Conservation (phyloP, 2,329 filamentous ascomycete species). For the Apiospora aurea region DNA sequence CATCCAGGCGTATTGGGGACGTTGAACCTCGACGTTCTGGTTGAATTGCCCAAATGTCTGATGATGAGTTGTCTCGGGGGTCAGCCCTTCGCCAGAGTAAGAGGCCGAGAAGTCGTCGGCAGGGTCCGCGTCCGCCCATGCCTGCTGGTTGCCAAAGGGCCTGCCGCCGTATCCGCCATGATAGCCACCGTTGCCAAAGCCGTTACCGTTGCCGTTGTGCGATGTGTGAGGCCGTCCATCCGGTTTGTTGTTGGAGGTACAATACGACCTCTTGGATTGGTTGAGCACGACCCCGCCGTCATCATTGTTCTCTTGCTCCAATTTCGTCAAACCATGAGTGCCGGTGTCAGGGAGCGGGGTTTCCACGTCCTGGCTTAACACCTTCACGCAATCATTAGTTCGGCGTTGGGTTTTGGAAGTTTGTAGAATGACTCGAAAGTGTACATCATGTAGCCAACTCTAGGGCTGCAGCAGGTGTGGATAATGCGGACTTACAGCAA, state of each 20-base stretch:
- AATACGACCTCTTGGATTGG: neutral
- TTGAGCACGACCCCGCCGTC: constrained; percentile 18
- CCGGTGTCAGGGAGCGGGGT: neutral
- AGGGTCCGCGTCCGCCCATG: constrained; percentile 33
- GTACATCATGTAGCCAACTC: neutral
- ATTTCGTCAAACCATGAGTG: neutral
- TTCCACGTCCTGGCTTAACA: constrained; percentile 29
- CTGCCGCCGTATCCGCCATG: neutral
- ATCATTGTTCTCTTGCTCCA: constrained; percentile 9
- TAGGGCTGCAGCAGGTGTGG: constrained; percentile 2
- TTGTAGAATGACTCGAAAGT: neutral
- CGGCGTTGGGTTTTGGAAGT: constrained; percentile 33
- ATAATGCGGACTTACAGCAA: constrained; percentile 48
- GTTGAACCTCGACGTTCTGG: constrained; percentile 25
- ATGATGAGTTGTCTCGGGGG: constrained; percentile 27
- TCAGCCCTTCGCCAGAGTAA: constrained; percentile 34
- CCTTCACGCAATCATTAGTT: constrained; percentile 27
- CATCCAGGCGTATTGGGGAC: constrained; percentile 44
- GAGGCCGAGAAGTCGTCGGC: constrained; percentile 33
- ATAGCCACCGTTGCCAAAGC: constrained; percentile 4
- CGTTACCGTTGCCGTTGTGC: neutral
- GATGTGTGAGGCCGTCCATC: neutral
- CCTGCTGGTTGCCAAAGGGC: constrained; percentile 25
- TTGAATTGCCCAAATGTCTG: neutral
- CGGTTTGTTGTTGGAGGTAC: neutral